Conservation (phyloP, 106 monocot species). For the Acorus gramineus region DNA sequence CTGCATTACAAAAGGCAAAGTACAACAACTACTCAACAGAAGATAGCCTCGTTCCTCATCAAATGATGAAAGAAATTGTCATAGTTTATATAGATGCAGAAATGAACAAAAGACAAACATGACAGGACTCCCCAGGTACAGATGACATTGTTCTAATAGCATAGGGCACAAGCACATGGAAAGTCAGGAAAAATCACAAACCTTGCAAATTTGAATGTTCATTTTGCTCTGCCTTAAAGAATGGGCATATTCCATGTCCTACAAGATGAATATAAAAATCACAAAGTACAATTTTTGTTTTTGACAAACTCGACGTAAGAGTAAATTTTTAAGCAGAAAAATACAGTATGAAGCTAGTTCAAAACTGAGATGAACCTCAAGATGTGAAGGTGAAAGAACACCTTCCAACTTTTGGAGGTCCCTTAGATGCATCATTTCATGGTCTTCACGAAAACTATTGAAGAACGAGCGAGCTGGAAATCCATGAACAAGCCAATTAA, state of each 20-base stretch:
- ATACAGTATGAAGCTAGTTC: background rate
- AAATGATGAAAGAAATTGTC: too few relatives aligned
- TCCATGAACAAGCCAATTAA: constrained; percentile 1
- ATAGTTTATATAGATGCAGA: too few relatives aligned
- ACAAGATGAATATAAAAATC: constrained; percentile 12
- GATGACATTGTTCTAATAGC: too few relatives aligned
- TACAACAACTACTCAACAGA: too few relatives aligned
- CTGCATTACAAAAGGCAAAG: too few relatives aligned
- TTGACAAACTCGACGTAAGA: background rate
- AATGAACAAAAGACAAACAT: too few relatives aligned
- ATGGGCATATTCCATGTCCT: constrained; percentile 94
- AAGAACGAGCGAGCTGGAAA: constrained; percentile 84
- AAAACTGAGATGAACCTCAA: constrained; percentile 44
- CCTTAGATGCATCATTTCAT: constrained; percentile 79
- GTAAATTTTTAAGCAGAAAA: background rate
- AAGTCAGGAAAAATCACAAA: constrained; percentile 3
- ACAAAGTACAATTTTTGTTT: background rate
- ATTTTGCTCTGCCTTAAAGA: constrained; percentile 73
- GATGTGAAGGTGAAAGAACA: constrained; percentile 85
- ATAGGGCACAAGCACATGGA: background rate
- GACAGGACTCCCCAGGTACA: too few relatives aligned
- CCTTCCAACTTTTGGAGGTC: constrained; percentile 98
- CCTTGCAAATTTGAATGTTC: constrained; percentile 92
- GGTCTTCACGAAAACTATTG: constrained; percentile 75
- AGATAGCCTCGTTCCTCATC: too few relatives aligned